Evolutionary conservation across 2,329 filamentous ascomycete genomes (phyloP).

Genomic region (Pseudocercospora vitis): DNA sequence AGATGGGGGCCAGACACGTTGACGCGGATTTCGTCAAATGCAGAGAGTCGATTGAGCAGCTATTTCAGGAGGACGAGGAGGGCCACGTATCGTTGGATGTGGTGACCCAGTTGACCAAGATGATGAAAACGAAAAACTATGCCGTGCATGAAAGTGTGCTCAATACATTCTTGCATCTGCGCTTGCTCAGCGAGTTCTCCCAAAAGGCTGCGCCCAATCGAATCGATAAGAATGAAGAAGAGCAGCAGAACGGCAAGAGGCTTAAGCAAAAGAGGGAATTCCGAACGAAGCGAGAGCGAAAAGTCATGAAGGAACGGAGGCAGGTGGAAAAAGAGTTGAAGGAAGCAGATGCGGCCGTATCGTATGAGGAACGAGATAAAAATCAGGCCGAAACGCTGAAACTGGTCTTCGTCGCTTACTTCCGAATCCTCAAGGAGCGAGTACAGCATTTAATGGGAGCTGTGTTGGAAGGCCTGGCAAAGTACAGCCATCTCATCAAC

Average conservation of each 20-base stretch:
- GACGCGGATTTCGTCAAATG: constrained; percentile 78
- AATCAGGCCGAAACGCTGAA: constrained; percentile 96
- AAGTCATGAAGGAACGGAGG: constrained; percentile 81
- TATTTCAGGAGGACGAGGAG: constrained; percentile 87
- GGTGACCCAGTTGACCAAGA: constrained; percentile 80
- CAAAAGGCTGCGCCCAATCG: constrained; percentile 77
- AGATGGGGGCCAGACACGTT: constrained; percentile 70
- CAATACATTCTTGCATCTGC: constrained; percentile 87
- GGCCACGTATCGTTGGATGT: constrained; percentile 85
- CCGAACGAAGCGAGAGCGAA: constrained; percentile 82
- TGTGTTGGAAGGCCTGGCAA: constrained; percentile 88
- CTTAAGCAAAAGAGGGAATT: constrained; percentile 80
- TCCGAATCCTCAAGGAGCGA: constrained; percentile 84
- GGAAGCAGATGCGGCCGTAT: constrained; percentile 85
- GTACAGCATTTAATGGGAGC: constrained; percentile 89
- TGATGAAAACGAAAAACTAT: constrained; percentile 90
- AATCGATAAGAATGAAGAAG: constrained; percentile 61
- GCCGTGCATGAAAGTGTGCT: constrained; percentile 79
- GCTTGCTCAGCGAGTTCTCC: constrained; percentile 82
- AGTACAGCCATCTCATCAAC: constrained; percentile 95
- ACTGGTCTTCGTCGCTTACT: constrained; percentile 92
- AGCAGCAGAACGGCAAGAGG: constrained; percentile 50
- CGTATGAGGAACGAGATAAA: constrained; percentile 86
- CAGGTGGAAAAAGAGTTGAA: constrained; percentile 89
- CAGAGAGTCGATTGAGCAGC: constrained; percentile 71